Conservation (phyloP, 805 yeast species). For the Cephaloascus fragrans region DNA sequence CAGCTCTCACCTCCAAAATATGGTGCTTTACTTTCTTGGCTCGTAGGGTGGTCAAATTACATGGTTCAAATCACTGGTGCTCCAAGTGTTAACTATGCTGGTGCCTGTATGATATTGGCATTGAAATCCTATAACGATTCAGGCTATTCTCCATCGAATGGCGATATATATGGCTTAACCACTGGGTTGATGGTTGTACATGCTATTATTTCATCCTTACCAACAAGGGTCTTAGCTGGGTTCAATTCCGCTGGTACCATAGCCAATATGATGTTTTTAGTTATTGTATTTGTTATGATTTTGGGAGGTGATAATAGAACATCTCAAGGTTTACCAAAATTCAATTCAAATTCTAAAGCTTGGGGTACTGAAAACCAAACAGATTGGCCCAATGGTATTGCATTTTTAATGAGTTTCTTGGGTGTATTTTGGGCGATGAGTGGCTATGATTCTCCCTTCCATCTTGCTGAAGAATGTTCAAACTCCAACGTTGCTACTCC, state of each 20-base stretch:
- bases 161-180: constrained; percentile 42
- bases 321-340: constrained; percentile 29
- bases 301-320: constrained; percentile 41
- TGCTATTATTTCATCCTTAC: constrained; percentile 38
- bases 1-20: constrained; percentile 47
- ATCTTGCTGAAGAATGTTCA: constrained; percentile 62
- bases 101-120: constrained; percentile 49
- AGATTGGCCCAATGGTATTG: constrained; percentile 55
- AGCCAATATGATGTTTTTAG: constrained; percentile 38
- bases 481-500: constrained; percentile 60
- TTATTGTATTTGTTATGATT: constrained; percentile 43
- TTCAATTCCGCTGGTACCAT: constrained; percentile 41
- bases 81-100: constrained; percentile 49
- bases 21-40: constrained; percentile 49
- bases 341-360: constrained; percentile 36
- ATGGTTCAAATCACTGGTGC: constrained; percentile 53
- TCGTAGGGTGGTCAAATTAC: constrained; percentile 58
- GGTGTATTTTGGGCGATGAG: constrained; percentile 69
- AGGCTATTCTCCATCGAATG: constrained; percentile 29
- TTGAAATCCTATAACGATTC: constrained; percentile 31
- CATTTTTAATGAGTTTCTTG: constrained; percentile 45
- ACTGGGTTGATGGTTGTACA: constrained; percentile 40
- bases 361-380: constrained; percentile 51
- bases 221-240: constrained; percentile 44
- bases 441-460: constrained; percentile 70